These are phyloP conservation scores for Pouteria glomerata DNA, from an alignment of 148 eudicot species.

Conservation along the genomic window DNA sequence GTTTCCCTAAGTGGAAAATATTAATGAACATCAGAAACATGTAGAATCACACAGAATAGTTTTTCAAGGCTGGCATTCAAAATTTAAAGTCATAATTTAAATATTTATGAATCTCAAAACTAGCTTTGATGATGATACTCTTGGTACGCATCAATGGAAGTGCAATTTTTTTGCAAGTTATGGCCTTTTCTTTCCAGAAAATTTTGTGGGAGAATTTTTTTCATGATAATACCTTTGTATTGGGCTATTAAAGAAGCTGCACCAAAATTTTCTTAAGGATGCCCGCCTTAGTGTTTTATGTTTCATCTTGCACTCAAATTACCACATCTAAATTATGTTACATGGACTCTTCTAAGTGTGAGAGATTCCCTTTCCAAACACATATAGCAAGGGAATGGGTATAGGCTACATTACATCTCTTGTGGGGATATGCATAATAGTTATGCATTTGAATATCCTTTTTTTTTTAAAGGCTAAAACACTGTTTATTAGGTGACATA, in stretches of 20 bases:
- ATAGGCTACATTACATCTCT: neutral
- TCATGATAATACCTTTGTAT: neutral
- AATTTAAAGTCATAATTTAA: no score
- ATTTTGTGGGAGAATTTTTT: neutral
- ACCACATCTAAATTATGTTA: neutral
- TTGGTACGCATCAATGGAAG: neutral
- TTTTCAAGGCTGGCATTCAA: constrained; percentile 5
- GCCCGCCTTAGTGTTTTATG: no score
- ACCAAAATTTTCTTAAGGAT: neutral
- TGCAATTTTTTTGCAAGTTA: neutral
- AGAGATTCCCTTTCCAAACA: neutral
- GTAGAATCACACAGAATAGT: constrained; percentile 4
- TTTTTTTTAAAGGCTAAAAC: no score
- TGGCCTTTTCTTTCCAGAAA: neutral
- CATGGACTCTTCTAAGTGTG: neutral
- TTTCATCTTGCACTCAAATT: no score
- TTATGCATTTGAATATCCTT: no score
- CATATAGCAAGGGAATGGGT: neutral
- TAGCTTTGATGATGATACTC: no score
- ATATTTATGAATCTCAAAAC: neutral
- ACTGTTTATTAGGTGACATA: no score
- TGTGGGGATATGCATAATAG: no score
- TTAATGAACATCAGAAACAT: constrained; percentile 12
- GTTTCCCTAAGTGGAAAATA: constrained; percentile 60
- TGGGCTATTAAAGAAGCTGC: neutral